These are phyloP conservation scores for Zygosaccharomyces pseudorouxii DNA, from an alignment of 805 yeast species.

Conservation along the genomic window DNA sequence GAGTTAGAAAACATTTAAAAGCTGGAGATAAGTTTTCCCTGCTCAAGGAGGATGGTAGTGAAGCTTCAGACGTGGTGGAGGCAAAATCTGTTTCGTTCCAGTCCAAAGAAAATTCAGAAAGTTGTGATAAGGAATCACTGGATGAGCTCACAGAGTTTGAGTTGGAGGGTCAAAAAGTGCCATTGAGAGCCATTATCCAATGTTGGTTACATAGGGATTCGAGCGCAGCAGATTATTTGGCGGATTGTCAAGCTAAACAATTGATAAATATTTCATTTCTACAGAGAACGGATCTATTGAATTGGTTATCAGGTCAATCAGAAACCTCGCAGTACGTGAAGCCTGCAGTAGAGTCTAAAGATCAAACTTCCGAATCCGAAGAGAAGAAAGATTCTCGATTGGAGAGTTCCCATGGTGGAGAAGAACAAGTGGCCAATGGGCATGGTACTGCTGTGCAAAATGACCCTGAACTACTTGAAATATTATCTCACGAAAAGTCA, in stretches of 20 bases:
- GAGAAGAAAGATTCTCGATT: slow-evolving; percentile 4
- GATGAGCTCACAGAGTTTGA: slow-evolving; percentile 51
- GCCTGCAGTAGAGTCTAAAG: slow-evolving; percentile 4
- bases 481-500: slow-evolving; percentile 42
- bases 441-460: slow-evolving; percentile 18
- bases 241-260: slow-evolving; percentile 58
- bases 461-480: slow-evolving; percentile 33
- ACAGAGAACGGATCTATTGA: slow-evolving; percentile 77
- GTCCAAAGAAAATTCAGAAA: slow-evolving; percentile 14
- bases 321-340: slow-evolving; percentile 53
- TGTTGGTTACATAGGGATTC: slow-evolving; percentile 75
- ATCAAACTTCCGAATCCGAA: not conserved
- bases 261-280: slow-evolving; percentile 72
- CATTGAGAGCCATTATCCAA: slow-evolving; percentile 59
- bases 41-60: slow-evolving; percentile 18
- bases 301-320: slow-evolving; percentile 73
- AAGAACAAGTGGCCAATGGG: slow-evolving; percentile 36
- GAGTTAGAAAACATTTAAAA: slow-evolving; percentile 22
- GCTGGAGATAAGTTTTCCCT: slow-evolving; percentile 18
- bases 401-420: not conserved
- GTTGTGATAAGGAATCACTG: slow-evolving; percentile 32
- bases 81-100: slow-evolving; percentile 35
- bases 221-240: slow-evolving; percentile 75
- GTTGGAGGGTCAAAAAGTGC: slow-evolving; percentile 45
- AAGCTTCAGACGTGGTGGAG: slow-evolving; percentile 36